phyloP scores from a whole-genome alignment of 257 asterid species.

The Craterostigma plantagineum region DNA sequence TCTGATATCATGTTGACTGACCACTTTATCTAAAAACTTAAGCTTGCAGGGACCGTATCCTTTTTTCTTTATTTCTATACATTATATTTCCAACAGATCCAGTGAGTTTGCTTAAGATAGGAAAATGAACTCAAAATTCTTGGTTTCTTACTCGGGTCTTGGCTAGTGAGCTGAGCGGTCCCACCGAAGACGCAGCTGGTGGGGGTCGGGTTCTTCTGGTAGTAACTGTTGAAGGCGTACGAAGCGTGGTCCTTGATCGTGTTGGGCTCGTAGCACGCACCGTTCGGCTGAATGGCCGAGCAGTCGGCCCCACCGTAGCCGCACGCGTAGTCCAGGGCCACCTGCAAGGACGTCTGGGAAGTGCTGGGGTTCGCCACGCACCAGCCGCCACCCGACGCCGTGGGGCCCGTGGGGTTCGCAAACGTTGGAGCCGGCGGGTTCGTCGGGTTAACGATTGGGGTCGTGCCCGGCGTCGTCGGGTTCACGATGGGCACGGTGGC shows the following conservation, averaged over 20 bases:
- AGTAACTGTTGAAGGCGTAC: conserved; percentile 76
- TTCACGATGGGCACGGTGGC: conserved; percentile 56
- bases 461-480: conserved; percentile 50
- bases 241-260: conserved; percentile 76
- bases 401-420: not conserved
- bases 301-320: conserved; percentile 96
- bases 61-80: too few species aligned
- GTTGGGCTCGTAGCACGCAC: conserved; percentile 56
- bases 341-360: conserved; percentile 70
- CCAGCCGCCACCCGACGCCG: conserved; percentile 39
- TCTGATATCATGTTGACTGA: too few species aligned
- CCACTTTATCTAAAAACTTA: too few species aligned
- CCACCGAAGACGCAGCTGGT: conserved; percentile 93
- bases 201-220: conserved; percentile 76
- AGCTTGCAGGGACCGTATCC: too few species aligned
- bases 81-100: too few species aligned
- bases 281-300: conserved; percentile 54
- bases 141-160: conserved; percentile 98
- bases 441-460: conserved; percentile 23
- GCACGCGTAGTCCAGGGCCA: conserved; percentile 92
- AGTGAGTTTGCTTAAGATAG: not conserved
- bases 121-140: not conserved
- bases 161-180: conserved; percentile 45
- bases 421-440: conserved; percentile 11
- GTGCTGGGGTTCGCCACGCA: conserved; percentile 62